Evolutionary conservation across 176 grass and related monocot species (phyloP).

Genomic region (Juncus effusus): DNA sequence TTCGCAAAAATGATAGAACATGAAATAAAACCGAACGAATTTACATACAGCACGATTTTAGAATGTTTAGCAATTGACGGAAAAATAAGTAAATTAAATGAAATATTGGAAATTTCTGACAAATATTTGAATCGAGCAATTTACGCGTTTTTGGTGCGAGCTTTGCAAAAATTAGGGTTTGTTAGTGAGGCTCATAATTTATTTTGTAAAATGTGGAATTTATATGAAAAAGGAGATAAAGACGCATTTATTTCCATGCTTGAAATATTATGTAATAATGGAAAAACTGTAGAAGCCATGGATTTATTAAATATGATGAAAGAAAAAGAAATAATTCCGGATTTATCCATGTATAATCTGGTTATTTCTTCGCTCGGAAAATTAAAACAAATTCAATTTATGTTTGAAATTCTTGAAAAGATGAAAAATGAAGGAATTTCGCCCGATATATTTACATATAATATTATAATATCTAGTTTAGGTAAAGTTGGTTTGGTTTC

Average conservation of each 20-base stretch:
- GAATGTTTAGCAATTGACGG: constrained; percentile 61
- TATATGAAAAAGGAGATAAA: constrained; percentile 58
- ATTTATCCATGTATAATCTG: constrained; percentile 87
- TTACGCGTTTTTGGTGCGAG: constrained; percentile 75
- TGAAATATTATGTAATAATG: constrained; percentile 75
- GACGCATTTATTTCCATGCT: constrained; percentile 85
- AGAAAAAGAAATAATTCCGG: constrained; percentile 68
- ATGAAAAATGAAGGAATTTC: constrained; percentile 68
- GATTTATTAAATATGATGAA: constrained; percentile 78
- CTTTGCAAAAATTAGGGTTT: constrained; percentile 81
- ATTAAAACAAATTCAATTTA: constrained; percentile 66
- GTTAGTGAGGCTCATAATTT: constrained; percentile 74
- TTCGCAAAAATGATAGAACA: constrained; percentile 85
- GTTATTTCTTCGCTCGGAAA: constrained; percentile 85
- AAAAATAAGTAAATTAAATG: constrained; percentile 62
- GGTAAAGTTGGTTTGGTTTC: constrained; percentile 82
- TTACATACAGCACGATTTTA: constrained; percentile 69
- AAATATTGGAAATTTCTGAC: constrained; percentile 59
- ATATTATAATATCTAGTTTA: constrained; percentile 91
- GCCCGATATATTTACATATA: constrained; percentile 91
- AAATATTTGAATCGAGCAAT: constrained; percentile 50
- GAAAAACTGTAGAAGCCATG: constrained; percentile 81
- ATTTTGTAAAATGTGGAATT: constrained; percentile 91
- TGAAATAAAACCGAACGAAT: constrained; percentile 64
- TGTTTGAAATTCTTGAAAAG: constrained; percentile 62